These are phyloP conservation scores for Parietichytrium sp. DNA, from an alignment of 108 stramenopile species.

Conservation along the genomic window DNA sequence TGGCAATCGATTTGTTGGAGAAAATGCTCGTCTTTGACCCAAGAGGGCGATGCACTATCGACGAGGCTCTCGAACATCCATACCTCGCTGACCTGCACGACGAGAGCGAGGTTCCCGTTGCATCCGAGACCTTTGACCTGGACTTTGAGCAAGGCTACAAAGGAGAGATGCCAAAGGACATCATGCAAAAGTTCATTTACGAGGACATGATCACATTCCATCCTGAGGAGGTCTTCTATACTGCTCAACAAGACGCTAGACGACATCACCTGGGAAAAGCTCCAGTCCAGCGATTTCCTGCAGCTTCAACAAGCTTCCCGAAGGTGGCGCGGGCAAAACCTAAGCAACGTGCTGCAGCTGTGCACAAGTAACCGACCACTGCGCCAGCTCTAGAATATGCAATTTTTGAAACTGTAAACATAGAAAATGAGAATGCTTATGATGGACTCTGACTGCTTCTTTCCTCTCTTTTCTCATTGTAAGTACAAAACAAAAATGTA, in stretches of 20 bases:
- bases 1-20: constrained; percentile 58
- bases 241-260: constrained; percentile 21
- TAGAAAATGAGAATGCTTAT: too few species aligned
- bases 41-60: constrained; percentile 55
- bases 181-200: constrained; percentile 40
- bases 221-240: neutral
- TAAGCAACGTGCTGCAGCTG: too few species aligned
- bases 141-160: constrained; percentile 50
- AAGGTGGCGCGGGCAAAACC: too few species aligned
- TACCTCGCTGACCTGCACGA: constrained; percentile 61
- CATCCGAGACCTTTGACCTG: constrained; percentile 44
- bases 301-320: too few species aligned
- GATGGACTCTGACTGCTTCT: too few species aligned
- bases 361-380: too few species aligned
- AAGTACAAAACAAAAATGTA: too few species aligned
- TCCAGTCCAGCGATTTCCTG: constrained; percentile 44
- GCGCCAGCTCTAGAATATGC: too few species aligned
- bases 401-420: too few species aligned
- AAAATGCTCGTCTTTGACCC: constrained; percentile 63
- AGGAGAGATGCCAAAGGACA: constrained; percentile 40
- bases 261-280: too few species aligned
- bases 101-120: constrained; percentile 41
- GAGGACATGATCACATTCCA: constrained; percentile 32
- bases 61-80: constrained; percentile 65
- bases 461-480: too few species aligned